Evolutionary conservation across 2,329 filamentous ascomycete species (phyloP).

Genomic region (Conoideocrella luteorostrata): DNA sequence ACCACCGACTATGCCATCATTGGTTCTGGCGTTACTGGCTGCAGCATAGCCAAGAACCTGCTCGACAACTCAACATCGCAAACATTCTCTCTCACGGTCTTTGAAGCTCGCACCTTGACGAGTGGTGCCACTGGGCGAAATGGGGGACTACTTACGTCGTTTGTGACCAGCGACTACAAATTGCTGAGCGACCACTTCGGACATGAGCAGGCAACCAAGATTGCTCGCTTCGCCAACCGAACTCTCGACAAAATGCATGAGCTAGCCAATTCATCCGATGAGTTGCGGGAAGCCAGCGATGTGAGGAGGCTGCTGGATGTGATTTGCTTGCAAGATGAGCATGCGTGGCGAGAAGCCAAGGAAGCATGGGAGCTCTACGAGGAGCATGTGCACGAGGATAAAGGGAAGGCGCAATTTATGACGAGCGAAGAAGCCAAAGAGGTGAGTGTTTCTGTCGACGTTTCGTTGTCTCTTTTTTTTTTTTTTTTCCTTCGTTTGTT

Average conservation of each 20-base stretch:
- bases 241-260: slow-evolving; percentile 24
- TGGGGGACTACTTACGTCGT: slow-evolving; percentile 20
- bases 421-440: too few species aligned
- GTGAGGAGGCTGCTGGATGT: slow-evolving; percentile 16
- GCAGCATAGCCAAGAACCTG: slow-evolving; percentile 18
- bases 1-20: slow-evolving; percentile 20
- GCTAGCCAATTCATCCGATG: slow-evolving; percentile 13
- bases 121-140: slow-evolving; percentile 26
- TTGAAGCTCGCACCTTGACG: slow-evolving; percentile 21
- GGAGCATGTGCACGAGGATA: slow-evolving; percentile 16
- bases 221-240: slow-evolving; percentile 35
- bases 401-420: slow-evolving; percentile 2
- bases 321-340: slow-evolving; percentile 15
- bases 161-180: slow-evolving; percentile 32
- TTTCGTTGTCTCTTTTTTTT: too few species aligned
- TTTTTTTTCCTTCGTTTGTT: too few species aligned
- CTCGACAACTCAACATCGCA: slow-evolving; percentile 13
- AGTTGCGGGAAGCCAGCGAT: slow-evolving; percentile 13
- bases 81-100: slow-evolving; percentile 13
- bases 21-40: slow-evolving; percentile 25
- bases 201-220: slow-evolving; percentile 28
- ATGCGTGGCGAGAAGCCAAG: slow-evolving; percentile 7
- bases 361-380: slow-evolving; percentile 2
- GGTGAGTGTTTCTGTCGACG: slow-evolving; percentile 9
- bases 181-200: slow-evolving; percentile 23